Percentiles rank a stretch among this genome's conserved stretches.
Conservation (phyloP, 176 grass and related monocot species). For the Bromus sterilis region DNA sequence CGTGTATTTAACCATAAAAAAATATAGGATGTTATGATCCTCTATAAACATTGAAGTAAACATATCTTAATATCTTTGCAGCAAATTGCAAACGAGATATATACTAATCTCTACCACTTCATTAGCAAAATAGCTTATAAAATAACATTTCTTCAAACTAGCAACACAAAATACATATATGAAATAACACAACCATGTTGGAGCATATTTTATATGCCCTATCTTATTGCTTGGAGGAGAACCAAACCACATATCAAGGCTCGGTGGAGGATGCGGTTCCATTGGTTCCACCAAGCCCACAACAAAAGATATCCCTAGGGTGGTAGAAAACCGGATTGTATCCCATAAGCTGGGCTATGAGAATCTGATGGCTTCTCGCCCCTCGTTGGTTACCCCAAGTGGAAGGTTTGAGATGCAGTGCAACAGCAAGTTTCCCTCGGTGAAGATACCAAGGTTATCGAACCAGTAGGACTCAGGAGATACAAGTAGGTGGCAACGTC, state of each 20-base stretch:
- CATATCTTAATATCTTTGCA: not conserved
- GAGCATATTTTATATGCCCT: not conserved
- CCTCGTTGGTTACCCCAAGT: too few species aligned
- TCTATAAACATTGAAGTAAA: not conserved
- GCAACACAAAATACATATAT: not conserved
- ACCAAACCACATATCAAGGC: not conserved
- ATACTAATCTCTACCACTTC: not conserved
- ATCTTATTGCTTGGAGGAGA: not conserved
- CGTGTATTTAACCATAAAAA: not conserved
- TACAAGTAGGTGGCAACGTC: too few species aligned
- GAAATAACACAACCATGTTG: not conserved
- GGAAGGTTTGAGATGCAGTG: too few species aligned
- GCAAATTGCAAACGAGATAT: not conserved
- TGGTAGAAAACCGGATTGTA: not conserved
- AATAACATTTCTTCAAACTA: too few species aligned
- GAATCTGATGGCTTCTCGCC: too few species aligned
- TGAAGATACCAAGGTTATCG: too few species aligned
- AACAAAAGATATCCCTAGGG: not conserved
- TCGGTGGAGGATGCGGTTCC: not conserved
- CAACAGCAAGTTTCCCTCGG: too few species aligned
- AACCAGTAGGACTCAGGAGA: too few species aligned
- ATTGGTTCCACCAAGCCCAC: not conserved
- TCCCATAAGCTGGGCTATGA: too few species aligned
- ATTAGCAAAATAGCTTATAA: too few species aligned
- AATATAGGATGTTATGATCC: not conserved